Evolutionary conservation across 2,329 filamentous ascomycete species (phyloP), one percentile per base, ranked within the genome.

Genomic region (Aspergillus brunneoviolaceus): DNA sequence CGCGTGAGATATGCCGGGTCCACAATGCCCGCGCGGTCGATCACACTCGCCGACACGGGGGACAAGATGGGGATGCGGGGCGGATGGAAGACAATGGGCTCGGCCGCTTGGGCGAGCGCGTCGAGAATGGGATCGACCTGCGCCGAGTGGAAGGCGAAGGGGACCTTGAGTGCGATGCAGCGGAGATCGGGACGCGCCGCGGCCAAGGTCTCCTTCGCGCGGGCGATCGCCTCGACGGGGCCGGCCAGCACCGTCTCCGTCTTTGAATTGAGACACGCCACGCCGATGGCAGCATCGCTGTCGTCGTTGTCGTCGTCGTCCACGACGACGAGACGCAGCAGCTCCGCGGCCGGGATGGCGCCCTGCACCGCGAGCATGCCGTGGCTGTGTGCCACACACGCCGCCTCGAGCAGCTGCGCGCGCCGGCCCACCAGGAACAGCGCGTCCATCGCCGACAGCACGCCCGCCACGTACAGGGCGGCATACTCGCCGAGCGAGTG

Each of bases 401-500:
- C 83, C 57, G 85, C 78, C 49, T 87, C 82, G 3, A 92, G 79
- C 5, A 92, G 79, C 68, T 84, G 78, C 5, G 90, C 90, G 60
- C 90, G 85, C 51, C 79, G 73, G 35, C 89, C 90, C 25, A 93
- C 89, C 2, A 93, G 80, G 65, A 87, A 87, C 58, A 94, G 65
- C 0, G 70, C 64, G 57, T 77, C 76, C n/a, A 49, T 67, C 1
- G 63, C 69, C n/a, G 74, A 72, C 4, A 78, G 57, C 2, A 77
- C 71, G 3, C 72, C 75, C 2, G 75, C 69, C 10, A 63, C 67
- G 55, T 69, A 60, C 0, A 77, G 57, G 14, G 75, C 76, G 5
- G 73, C 70, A 62, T 76, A 77, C 62, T 78, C 76, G 2, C 76
- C 76, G 3, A 77, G 67, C 50, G 75, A 77, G 58, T 77, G 74